These are phyloP conservation scores for Davidsoniella eucalypti DNA, from an alignment of 2,329 filamentous ascomycete species.

Conservation along the genomic window DNA sequence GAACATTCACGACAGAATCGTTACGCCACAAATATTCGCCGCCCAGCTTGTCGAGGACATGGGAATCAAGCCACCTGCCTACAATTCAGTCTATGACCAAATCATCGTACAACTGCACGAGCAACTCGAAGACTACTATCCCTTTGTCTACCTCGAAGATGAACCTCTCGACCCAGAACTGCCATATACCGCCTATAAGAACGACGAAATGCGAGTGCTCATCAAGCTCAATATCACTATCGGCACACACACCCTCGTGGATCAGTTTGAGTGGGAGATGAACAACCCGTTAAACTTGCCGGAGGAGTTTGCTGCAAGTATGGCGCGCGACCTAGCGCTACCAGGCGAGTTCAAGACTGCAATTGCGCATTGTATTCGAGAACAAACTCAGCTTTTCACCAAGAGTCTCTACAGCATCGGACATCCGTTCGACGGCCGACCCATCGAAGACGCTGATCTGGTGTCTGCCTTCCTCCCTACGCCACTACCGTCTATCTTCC, in stretches of 20 bases:
- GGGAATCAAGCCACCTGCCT: constrained; percentile 56
- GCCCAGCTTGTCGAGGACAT: constrained; percentile 85
- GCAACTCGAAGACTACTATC: constrained; percentile 85
- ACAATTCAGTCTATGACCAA: constrained; percentile 41
- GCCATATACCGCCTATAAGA: constrained; percentile 89
- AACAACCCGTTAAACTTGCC: constrained; percentile 89
- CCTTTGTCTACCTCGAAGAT: constrained; percentile 77
- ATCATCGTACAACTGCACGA: constrained; percentile 60
- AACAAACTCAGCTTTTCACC: constrained; percentile 88
- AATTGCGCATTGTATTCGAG: constrained; percentile 92
- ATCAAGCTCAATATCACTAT: constrained; percentile 97
- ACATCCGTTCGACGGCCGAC: constrained; percentile 86
- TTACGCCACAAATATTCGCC: constrained; percentile 67
- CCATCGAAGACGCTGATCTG: constrained; percentile 82
- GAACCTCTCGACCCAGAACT: constrained; percentile 78
- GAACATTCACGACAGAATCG: constrained; percentile 85
- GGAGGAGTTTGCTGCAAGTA: constrained; percentile 80
- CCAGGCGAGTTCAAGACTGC: constrained; percentile 94
- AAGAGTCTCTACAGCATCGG: constrained; percentile 84
- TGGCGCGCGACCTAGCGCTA: constrained; percentile 78
- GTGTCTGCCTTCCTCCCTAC: constrained; percentile 72
- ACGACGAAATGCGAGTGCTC: constrained; percentile 94
- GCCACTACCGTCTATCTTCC: constrained; percentile 67
- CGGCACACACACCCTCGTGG: constrained; percentile 79
- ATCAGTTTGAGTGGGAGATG: constrained; percentile 98